Percentiles rank a stretch among this genome's conserved stretches.
Conservation (phyloP, 352 stramenopile genomes). For the Phytophthora parvispora region DNA sequence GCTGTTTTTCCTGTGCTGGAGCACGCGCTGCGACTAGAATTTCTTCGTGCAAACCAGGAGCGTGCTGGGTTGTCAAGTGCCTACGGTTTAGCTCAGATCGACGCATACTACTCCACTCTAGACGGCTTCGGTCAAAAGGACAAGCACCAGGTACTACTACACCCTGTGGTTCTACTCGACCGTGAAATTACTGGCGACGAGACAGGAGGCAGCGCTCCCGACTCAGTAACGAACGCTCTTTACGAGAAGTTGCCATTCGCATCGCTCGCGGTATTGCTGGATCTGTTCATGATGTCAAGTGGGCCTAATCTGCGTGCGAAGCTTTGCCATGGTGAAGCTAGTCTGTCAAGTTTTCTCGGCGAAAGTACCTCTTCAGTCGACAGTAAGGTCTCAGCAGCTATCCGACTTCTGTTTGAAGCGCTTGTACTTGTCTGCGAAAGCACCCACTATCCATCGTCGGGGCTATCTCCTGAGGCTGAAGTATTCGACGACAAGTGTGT, state of each 20-base stretch:
- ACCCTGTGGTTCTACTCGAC: constrained; percentile 42
- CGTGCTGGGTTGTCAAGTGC: constrained; percentile 38
- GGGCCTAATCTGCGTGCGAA: constrained; percentile 79
- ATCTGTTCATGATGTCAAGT: constrained; percentile 83
- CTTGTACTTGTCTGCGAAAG: constrained; percentile 38
- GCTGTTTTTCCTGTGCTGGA: constrained; percentile 73
- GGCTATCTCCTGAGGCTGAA: too few species aligned
- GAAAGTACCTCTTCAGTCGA: not conserved
- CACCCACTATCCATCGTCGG: not conserved
- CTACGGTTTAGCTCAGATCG: constrained; percentile 64
- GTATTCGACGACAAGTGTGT: not conserved
- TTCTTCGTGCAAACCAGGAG: constrained; percentile 55
- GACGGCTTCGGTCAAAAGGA: constrained; percentile 83
- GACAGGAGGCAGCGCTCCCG: not conserved
- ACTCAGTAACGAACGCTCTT: constrained; percentile 42
- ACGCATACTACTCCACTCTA: constrained; percentile 83
- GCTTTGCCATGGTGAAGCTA: constrained; percentile 75
- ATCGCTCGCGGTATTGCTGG: constrained; percentile 55
- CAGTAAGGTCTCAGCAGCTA: constrained; percentile 34
- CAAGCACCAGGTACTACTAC: constrained; percentile 81
- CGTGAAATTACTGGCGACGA: not conserved
- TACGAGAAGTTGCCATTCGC: constrained; percentile 57
- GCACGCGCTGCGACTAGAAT: constrained; percentile 67
- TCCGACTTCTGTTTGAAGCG: constrained; percentile 46
- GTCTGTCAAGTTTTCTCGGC: constrained; percentile 39